phyloP scores from a whole-genome alignment of 2,329 filamentous ascomycete species.

The Pezicula neosporulosa region DNA sequence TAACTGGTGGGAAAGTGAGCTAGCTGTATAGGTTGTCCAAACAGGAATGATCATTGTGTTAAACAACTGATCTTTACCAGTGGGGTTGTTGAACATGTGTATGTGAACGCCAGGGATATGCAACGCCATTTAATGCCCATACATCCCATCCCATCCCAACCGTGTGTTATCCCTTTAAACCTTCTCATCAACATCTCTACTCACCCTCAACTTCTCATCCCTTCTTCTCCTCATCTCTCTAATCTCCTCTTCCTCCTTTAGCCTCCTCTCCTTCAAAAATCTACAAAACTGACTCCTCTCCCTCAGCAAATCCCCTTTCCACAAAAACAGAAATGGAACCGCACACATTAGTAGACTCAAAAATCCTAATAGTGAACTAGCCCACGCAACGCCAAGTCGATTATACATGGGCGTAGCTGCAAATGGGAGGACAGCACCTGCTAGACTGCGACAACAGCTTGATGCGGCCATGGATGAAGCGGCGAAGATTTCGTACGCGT shows the following conservation, averaged over 20 bases:
- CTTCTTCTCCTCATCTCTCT: conserved; percentile 6
- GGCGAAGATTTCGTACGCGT: conserved; percentile 54
- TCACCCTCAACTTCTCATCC: background rate
- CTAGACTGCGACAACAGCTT: conserved; percentile 31
- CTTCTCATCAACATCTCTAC: conserved; percentile 1
- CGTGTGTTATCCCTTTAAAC: background rate
- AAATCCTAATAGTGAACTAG: conserved; percentile 46
- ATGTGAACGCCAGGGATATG: no score
- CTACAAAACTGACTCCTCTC: conserved; percentile 46
- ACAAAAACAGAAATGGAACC: conserved; percentile 48
- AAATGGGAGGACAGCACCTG: conserved; percentile 44
- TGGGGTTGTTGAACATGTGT: no score
- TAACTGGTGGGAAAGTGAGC: no score
- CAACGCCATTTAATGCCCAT: no score
- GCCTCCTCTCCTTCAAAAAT: conserved; percentile 37
- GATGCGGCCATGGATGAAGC: conserved; percentile 49
- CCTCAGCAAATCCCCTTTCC: conserved; percentile 42
- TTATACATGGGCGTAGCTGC: conserved; percentile 43
- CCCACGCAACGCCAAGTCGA: conserved; percentile 40
- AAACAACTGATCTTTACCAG: no score
- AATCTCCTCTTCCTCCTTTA: conserved; percentile 20
- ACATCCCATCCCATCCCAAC: no score
- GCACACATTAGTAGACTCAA: conserved; percentile 43
- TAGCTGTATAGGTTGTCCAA: no score
- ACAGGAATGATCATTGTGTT: no score